These are phyloP conservation scores for Coemansia sp. DNA, from an alignment of 192 early-diverging fungal genomes.

Conservation along the genomic window DNA sequence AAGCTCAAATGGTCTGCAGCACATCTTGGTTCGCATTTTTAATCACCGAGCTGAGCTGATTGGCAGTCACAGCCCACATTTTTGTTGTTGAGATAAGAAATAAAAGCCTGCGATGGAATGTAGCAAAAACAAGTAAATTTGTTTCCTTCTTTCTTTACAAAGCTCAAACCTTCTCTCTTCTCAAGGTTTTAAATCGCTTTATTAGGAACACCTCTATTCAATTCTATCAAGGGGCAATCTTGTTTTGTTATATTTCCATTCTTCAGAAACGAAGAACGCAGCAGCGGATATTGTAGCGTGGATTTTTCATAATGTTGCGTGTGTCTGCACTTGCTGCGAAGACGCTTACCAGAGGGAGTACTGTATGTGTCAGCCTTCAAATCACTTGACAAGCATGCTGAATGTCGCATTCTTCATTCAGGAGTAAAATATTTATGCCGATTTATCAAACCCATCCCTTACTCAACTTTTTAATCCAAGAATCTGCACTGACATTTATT, in stretches of 20 bases:
- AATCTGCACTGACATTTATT: no score
- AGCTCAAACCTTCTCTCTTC: no score
- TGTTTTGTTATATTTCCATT: not conserved
- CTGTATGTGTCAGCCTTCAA: conserved; percentile 16
- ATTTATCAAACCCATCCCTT: not conserved
- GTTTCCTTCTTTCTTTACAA: not conserved
- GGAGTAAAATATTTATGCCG: not conserved
- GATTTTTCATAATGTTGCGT: conserved; percentile 24
- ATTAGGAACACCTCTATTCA: no score
- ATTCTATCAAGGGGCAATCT: not conserved
- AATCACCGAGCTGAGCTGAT: conserved; percentile 6
- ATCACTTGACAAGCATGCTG: not conserved
- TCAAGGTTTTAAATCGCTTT: no score
- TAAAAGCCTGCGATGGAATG: not conserved
- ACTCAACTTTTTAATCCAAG: no score
- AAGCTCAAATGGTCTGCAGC: no score
- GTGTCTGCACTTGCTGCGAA: conserved; percentile 20
- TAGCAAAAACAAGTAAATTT: no score
- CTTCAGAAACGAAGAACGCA: not conserved
- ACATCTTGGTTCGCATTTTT: not conserved
- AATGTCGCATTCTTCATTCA: not conserved
- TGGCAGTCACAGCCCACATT: not conserved
- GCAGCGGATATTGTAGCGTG: not conserved
- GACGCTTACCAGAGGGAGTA: not conserved
- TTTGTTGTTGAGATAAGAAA: not conserved